Evolutionary conservation across 2,329 filamentous ascomycete species (phyloP), one percentile per base, ranked within the genome.

Genomic region (Colletotrichum godetiae): DNA sequence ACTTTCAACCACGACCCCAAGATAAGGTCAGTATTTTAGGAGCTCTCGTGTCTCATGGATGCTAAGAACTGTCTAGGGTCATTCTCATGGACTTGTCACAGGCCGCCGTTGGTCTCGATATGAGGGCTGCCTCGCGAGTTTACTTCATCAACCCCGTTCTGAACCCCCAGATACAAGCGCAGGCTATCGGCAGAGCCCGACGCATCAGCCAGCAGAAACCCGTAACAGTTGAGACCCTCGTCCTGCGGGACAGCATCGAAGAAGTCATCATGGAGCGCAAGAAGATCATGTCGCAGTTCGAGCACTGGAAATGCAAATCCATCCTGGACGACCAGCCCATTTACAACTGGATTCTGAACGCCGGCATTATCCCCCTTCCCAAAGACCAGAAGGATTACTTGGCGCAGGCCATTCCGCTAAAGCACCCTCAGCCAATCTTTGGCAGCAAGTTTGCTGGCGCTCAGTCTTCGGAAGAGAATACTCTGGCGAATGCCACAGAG

Each of bases 121-220:
- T 98, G 81, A 92, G 92, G 64, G 91, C 90, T 12, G 95, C 95
- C 1, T 97, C 93, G 5, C 87, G 96, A 2, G 92, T 98, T 11
- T 97, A 95, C 82, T 98, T 98, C 75, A 89, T 97, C 68, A 96
- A 93, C 75, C 95, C 96, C 0, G 94, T 97, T 13, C 92, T 97
- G 80, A 93, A 95, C 65, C 95, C 95, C 0, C 90, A 94, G 75
- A 89, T 97, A 0, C 94, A 97, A 80, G 95, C 94, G 1, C 96
- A 98, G 81, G 96, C 96, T 0, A 94, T 98, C 75, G 97, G 97
- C 73, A 92, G 96, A 79, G 95, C 94, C 0, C 93, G 97, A 76
- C 89, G 96, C 13, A 97, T 98, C 77, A 95, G 95, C 12, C 95
- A 98, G 81, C 91, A 86, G 67, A 92, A 90, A 73, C 90, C 91